These are phyloP conservation scores for Echeveria elegans DNA, from an alignment of 164 flowering plant genomes.

Conservation along the genomic window DNA sequence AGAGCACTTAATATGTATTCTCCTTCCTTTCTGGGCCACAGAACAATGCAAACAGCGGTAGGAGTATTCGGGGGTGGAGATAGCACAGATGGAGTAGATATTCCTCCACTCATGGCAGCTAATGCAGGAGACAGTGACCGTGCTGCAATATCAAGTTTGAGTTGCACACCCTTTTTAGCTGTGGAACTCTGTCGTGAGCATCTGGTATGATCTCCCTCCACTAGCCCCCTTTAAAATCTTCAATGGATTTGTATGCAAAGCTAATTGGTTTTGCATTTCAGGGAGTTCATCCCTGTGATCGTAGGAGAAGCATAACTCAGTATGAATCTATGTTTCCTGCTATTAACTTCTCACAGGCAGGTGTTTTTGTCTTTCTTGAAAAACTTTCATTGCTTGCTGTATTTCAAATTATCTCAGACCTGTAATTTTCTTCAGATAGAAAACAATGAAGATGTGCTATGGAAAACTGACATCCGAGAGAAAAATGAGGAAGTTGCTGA, in stretches of 20 bases:
- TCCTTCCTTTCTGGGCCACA: slow-evolving; percentile 12
- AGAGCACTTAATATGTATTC: neutral
- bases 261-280: slow-evolving; percentile 17
- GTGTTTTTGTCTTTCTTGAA: slow-evolving; percentile 14
- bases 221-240: neutral
- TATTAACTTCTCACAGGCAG: slow-evolving; percentile 84
- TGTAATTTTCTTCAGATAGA: slow-evolving; percentile 47
- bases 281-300: slow-evolving; percentile 98
- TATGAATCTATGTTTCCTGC: slow-evolving; percentile 82
- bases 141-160: slow-evolving; percentile 70
- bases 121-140: slow-evolving; percentile 75
- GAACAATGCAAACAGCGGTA: slow-evolving; percentile 97
- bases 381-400: too few species aligned
- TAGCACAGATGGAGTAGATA: slow-evolving; percentile 49
- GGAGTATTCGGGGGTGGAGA: slow-evolving; percentile 94
- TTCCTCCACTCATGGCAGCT: slow-evolving; percentile 71
- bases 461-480: slow-evolving; percentile 84
- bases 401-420: neutral
- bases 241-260: neutral
- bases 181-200: slow-evolving; percentile 89
- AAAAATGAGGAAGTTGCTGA: slow-evolving; percentile 68
- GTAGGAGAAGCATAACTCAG: slow-evolving; percentile 65
- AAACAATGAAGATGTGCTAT: slow-evolving; percentile 68
- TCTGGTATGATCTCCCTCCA: slow-evolving; percentile 43
- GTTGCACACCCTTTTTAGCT: slow-evolving; percentile 70